A percentile compares a stretch with the other conserved stretches of the same genome.
Conservation (phyloP, 2,329 filamentous ascomycete species). For the Trichoderma sp. region DNA sequence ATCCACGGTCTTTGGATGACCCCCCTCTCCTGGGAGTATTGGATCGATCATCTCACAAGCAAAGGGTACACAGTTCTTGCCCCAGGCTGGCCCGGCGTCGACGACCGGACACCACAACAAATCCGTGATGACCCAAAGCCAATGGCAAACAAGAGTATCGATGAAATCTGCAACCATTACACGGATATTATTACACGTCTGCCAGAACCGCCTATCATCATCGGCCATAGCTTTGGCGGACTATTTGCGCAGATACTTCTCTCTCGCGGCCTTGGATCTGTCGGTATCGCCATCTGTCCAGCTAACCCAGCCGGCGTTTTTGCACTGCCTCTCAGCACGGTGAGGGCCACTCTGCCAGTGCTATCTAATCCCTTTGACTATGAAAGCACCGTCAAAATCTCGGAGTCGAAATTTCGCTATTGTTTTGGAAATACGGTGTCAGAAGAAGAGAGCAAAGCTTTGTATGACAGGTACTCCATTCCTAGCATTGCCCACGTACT, state of each 20-base stretch:
- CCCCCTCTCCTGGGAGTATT: background rate
- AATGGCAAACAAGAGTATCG: constrained; percentile 2
- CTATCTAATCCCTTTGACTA: background rate
- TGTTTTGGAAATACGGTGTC: background rate
- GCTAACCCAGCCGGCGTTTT: background rate
- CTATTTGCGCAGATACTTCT: background rate
- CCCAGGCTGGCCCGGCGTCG: background rate
- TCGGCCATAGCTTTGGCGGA: background rate
- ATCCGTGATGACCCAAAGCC: background rate
- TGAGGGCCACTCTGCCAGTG: background rate
- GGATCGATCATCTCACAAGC: background rate
- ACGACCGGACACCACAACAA: background rate
- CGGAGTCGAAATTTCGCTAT: background rate
- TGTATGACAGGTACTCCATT: background rate
- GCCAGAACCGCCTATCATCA: background rate
- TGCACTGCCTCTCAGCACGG: background rate
- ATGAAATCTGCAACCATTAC: constrained; percentile 1
- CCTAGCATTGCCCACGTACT: background rate
- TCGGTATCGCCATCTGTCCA: background rate
- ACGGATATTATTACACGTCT: background rate
- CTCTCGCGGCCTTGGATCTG: background rate
- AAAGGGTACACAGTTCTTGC: background rate
- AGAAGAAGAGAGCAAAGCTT: background rate
- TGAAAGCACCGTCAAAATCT: background rate
- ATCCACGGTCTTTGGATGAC: background rate